phyloP scores from a whole-genome alignment of 2,329 filamentous ascomycete species.

The Trichoderma pleuroti region DNA sequence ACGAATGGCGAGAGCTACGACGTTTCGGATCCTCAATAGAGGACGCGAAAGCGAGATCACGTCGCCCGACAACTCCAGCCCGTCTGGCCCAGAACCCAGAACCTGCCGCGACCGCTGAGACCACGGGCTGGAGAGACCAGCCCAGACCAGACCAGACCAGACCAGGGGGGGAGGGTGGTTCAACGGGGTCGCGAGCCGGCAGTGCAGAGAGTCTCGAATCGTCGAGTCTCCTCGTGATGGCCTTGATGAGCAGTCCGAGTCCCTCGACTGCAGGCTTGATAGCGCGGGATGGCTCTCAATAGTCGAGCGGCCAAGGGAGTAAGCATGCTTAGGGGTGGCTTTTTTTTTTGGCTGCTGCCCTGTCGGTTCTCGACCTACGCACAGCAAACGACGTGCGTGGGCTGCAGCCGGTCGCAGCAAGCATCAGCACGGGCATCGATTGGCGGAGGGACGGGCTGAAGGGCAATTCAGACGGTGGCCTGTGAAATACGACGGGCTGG shows the following conservation, averaged over 20 bases:
- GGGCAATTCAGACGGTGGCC: background rate
- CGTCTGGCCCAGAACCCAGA: background rate
- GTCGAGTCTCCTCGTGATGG: background rate
- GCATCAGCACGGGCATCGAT: background rate
- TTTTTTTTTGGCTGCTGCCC: conserved; percentile 1
- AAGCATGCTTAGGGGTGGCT: conserved; percentile 1
- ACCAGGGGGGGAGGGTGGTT: background rate
- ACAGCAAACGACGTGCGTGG: background rate
- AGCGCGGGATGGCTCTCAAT: conserved; percentile 2
- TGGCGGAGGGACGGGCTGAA: background rate
- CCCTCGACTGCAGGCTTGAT: conserved; percentile 7
- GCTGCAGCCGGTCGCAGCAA: background rate
- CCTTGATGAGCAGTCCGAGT: background rate
- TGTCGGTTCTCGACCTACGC: conserved; percentile 14
- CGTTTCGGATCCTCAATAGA: background rate
- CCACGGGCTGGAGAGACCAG: background rate
- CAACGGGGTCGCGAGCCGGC: background rate
- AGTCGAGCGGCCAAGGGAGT: background rate
- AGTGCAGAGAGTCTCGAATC: conserved; percentile 10
- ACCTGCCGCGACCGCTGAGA: background rate
- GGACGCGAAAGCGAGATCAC: background rate
- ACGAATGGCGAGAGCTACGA: background rate
- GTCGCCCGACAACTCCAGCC: background rate
- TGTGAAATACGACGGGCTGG: background rate
- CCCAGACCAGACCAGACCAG: too few species aligned